Evolutionary conservation across 192 early-diverging fungal genomes (phyloP), one percentile per base, ranked within the genome.

Genomic region (Coemansia sp.): DNA sequence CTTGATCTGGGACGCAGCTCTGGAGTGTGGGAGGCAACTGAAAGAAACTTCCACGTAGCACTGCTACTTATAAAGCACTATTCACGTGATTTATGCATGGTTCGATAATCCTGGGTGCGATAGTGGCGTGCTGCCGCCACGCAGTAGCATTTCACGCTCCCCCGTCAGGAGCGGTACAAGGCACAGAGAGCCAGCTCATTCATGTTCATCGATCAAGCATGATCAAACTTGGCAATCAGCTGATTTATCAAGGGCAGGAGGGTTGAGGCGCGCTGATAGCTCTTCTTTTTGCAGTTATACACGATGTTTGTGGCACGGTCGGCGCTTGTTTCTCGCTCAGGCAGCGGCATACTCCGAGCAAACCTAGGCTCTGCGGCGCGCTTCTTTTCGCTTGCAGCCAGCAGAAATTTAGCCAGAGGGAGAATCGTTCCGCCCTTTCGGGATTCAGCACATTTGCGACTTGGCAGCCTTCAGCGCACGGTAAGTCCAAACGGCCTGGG

Each of bases 391-490:
- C 28, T 48, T 6, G 13, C 30, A 30, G 44, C 44, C 9, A 21
- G 18, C 44, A 20, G 18, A 20, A 20, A 18, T 19, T 19, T 48
- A 28, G 23, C 46, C 10, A 48, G 23, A 21, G 13, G 6, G 21
- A 28, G 21, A 28, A 26, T 26, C 23, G 23, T 26, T 26, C 23
- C 23, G 46, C 46, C n/a, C 16, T 28, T 14, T 20, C 39, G 38
- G 21, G 37, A 40, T 11, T 40, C 21, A 35, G 37, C 26, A 26
- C 23, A n/a, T n/a, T n/a, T 26, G 23, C 52, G 52, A 5, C 39
- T 53, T 12, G 52, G 23, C 23, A 38, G 52, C 21, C 39, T 53
- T 23, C 52, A 41, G 21, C 52, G 52, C 31, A 53, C 40, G 52
- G 52, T 53, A 53, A 53, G 52, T 45, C 23, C 23, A 45, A 16